Base-by-base conservation (phyloP, 768 basidiomycete genomes). In the Cyclocybe aegerita region DNA sequence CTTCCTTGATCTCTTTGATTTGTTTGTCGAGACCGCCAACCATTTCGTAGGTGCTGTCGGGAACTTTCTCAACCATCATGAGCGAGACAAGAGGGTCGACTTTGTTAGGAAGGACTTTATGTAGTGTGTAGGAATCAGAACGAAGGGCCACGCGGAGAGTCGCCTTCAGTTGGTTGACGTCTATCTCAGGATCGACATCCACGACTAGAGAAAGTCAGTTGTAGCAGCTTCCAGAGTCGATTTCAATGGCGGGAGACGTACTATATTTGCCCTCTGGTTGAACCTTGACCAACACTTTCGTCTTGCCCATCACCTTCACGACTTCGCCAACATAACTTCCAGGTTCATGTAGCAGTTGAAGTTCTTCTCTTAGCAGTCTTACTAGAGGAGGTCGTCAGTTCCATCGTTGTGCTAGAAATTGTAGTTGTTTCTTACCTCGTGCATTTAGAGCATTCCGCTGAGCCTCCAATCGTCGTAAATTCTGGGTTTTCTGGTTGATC, bases 1-100 rank as follows among this genome's bases (percentile, higher is more conserved):
- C 96, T 70, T 98, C 88, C 72, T 81, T 81, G 66, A 98, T 96
- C 70, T 99, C 96, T 69, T 97, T 98, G 67, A 98, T 98, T 65
- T 98, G 96, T 70, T 96, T 92, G 77, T 98, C 97, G 51, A 98
- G 81, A 59, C 96, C 96, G 15, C 97, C 97, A 53, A 99, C 96
- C 95, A 98, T 98, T 71, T 98, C 97, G 72, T 99, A 99, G 30
- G 97, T 98, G 70, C 90, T 93, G 69, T 98, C 96, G 0, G 96
- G 96, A 0, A 98, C 96, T 69, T 99, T 99, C 73, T 99, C 96
- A 9, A 98, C 96, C 95, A 98, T 98, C 97, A 98, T 98, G 55
- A 98, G 83, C 14, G 94, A 97, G 30, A 98, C 95, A 36, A 98
- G 85, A 4, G 97, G 96, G 69, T 98, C 97, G 61, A 98, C 90